Evolutionary conservation across 768 basidiomycete species (phyloP).

Genomic region (Chalciporus pseudorubinellus): DNA sequence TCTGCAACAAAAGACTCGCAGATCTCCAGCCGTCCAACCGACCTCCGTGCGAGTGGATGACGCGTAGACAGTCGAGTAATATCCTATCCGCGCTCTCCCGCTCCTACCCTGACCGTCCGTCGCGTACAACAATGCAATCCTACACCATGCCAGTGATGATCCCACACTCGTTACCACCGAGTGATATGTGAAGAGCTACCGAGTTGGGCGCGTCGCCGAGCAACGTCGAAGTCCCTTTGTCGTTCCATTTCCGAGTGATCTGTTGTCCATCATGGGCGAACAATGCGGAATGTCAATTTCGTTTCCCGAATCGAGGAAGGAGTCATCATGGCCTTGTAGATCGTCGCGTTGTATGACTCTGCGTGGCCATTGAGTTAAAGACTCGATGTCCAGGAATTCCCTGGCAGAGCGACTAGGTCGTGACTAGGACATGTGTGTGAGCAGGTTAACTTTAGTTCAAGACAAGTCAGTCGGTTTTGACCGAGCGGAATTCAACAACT

Average conservation of each 20-base stretch:
- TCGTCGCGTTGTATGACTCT: neutral
- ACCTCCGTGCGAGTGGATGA: too few species aligned
- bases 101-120: neutral
- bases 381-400: neutral
- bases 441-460: neutral
- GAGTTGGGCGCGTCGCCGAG: neutral
- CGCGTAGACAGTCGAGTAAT: neutral
- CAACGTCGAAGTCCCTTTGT: conserved; percentile 1
- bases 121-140: conserved; percentile 3
- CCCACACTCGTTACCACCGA: neutral
- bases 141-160: neutral
- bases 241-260: neutral
- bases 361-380: neutral
- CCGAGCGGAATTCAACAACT: neutral
- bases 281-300: conserved; percentile 25
- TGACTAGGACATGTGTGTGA: neutral
- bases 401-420: neutral
- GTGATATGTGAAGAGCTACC: conserved; percentile 3
- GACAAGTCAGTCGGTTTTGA: neutral
- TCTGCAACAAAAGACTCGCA: too few species aligned
- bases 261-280: conserved; percentile 7
- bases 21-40: neutral
- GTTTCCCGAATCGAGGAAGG: neutral
- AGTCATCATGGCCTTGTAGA: neutral
- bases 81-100: neutral